Base-by-base conservation (phyloP, 495 filamentous ascomycete genomes). In the Aspergillus haitiensis region DNA sequence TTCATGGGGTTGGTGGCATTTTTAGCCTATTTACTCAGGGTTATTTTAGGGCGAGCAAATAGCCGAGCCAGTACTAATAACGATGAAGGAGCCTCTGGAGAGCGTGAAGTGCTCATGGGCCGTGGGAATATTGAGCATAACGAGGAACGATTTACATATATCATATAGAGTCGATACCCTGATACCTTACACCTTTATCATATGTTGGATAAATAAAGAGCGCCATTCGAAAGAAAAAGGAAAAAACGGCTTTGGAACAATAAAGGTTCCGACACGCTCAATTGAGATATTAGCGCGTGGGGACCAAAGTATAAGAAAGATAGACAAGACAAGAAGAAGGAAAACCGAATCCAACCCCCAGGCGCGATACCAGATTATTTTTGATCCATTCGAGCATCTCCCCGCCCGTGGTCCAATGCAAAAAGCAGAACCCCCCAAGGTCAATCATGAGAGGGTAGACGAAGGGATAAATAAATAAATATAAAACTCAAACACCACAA, bases 1-100 rank as follows among this genome's bases (percentile, higher is more conserved):
- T 84, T 84, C 55, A 88, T 88, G 85, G 61, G 70, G 44, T 7
- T 75, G 16, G 80, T 82, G 12, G 76, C 74, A 3, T 18, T 78
- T 0, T 58, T 86, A 56, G 82, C 81, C 0, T 51, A 76, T 27
- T 65, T 46, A 32, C 64, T 87, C 68, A 72, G 85, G 59, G 12
- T 73, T n/a, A 59, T 81, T 7, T 61, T 87, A 48, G 65, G 65
- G 36, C 56, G 71, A 57, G 70, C 73, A 62, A 84, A 84, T 27
- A 27, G 21, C 62, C 57, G 66, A 15, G 69, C 45, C n/a, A 52
- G 18, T 1, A 27, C 21, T 27, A 27, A 27, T 27, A 15, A 45
- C 6, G 18, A 21, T 13, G 35, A 37, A 10, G 50, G 49, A 7
- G 64, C 45, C 32, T 67, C 64, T 4, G 74, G 68, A 55, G 75